A percentile compares a stretch with the other conserved stretches of the same genome.
phyloP scores from a whole-genome alignment of 331 rosid genomes.

The Malus hybrid region DNA sequence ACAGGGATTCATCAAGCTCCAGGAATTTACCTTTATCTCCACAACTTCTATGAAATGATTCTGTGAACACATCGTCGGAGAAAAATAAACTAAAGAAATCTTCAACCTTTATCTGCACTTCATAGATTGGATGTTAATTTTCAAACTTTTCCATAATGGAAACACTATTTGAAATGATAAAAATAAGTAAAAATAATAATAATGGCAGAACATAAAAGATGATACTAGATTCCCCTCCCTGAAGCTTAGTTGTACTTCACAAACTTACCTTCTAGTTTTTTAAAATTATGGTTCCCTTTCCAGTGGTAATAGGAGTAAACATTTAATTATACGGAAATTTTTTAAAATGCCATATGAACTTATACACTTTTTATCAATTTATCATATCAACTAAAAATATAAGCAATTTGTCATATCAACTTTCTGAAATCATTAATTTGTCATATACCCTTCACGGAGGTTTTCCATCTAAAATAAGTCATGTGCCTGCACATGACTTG shows the following conservation, averaged over 20 bases:
- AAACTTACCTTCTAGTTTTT: background rate
- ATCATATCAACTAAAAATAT: too few relatives aligned
- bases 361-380: too few relatives aligned
- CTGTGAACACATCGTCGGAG: slow-evolving; percentile 62
- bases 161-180: background rate
- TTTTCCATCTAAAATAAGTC: too few relatives aligned
- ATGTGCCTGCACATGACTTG: too few relatives aligned
- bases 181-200: background rate
- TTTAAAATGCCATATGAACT: too few relatives aligned
- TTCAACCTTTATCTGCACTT: slow-evolving; percentile 78
- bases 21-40: slow-evolving; percentile 77
- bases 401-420: too few relatives aligned
- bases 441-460: too few relatives aligned
- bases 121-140: slow-evolving; percentile 13
- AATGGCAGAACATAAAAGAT: background rate
- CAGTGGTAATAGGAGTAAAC: too few relatives aligned
- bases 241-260: background rate
- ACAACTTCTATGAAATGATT: slow-evolving; percentile 60
- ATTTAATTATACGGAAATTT: too few relatives aligned
- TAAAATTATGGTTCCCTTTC: background rate
- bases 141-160: background rate
- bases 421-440: too few relatives aligned
- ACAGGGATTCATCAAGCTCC: slow-evolving; percentile 7
- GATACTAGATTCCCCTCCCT: background rate
- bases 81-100: slow-evolving; percentile 72